Evolutionary conservation across 306 rosid species (phyloP), one percentile per base, ranked within the genome.

Genomic region (Castanea mollissima): DNA sequence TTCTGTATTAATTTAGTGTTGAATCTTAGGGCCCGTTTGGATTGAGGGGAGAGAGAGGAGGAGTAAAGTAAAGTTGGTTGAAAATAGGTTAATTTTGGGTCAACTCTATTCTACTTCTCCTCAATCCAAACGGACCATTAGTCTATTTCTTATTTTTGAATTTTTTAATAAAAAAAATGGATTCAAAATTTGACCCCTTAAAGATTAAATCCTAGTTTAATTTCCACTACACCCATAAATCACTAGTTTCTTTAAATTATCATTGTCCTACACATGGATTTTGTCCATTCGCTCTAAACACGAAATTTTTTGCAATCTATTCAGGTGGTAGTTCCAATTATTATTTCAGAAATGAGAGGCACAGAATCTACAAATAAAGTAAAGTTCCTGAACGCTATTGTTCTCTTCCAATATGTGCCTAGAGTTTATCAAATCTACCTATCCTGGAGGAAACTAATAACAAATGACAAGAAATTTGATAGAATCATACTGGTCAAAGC

Each of bases 401-500:
- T 94, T 60, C 60, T 85, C 75, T 93, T 90, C 88, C 98, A 93
- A 77, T 91, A 91, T 69, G 58, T 93, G 78, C 98, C 98, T 60
- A 88, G 98, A 70, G 57, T 91, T 78, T 76, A 91, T 72, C 89
- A 97, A 77, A 83, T 93, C 63, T 86, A 86, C 89, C 97, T 93
- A 34, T 78, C 92, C 86, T 91, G 89, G 83, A 87, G 4, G 52
- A 3, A 46, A 9, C 52, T 46, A 46, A 46, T 9, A 87, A 87
- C 97, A 93, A 85, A 96, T 94, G 71, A 94, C 97, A 34, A 89
- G 92, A 90, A 83, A 91, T 55, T 94, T 92, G 72, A 94, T 93
- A 4, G 94, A 94, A 88, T 89, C 97, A 65, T 95, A 18, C 92
- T 92, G 98, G 97, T 96, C 55, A 97, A 97, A 84, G 98, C 96